Percentiles rank a stretch among this genome's conserved stretches.
These are phyloP conservation scores for Vickermania ingenoplastis DNA, from an alignment of 208 protist genomes.

Conservation along the genomic window DNA sequence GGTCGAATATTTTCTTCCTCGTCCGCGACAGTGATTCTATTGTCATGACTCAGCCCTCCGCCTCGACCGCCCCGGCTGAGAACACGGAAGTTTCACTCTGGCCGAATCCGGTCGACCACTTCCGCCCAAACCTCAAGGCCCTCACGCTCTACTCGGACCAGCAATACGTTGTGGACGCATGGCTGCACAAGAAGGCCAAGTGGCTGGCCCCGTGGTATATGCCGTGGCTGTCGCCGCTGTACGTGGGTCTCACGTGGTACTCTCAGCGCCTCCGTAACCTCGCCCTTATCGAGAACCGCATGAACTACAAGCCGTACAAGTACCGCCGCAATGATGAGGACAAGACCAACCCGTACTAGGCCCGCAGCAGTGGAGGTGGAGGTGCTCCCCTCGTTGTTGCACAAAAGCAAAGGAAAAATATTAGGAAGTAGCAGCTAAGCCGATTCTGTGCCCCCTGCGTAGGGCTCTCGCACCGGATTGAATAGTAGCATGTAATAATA, in stretches of 20 bases:
- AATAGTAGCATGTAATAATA: too few species aligned
- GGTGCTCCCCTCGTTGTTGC: not conserved
- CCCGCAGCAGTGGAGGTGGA: not conserved
- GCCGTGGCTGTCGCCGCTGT: conserved; percentile 83
- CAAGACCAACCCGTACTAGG: conserved; percentile 84
- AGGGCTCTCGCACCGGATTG: too few species aligned
- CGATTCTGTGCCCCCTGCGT: too few species aligned
- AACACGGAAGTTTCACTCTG: conserved; percentile 58
- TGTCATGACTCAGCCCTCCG: too few species aligned
- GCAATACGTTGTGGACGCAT: conserved; percentile 67
- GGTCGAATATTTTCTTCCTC: too few species aligned
- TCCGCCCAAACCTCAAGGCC: conserved; percentile 81
- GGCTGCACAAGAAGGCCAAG: conserved; percentile 68
- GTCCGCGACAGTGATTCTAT: too few species aligned
- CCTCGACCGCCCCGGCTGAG: too few species aligned
- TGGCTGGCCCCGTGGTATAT: conserved; percentile 78
- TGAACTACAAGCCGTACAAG: conserved; percentile 87
- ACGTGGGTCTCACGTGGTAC: conserved; percentile 75
- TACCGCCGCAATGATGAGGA: conserved; percentile 87
- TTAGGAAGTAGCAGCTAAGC: too few species aligned
- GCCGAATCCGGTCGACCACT: conserved; percentile 88
- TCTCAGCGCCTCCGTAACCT: conserved; percentile 83
- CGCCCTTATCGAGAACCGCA: conserved; percentile 84
- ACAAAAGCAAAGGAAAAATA: too few species aligned
- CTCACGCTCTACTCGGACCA: conserved; percentile 84